Percentiles rank a stretch among this genome's conserved stretches.
Conservation (phyloP, 208 protist species). For the Trypanosoma mega region DNA sequence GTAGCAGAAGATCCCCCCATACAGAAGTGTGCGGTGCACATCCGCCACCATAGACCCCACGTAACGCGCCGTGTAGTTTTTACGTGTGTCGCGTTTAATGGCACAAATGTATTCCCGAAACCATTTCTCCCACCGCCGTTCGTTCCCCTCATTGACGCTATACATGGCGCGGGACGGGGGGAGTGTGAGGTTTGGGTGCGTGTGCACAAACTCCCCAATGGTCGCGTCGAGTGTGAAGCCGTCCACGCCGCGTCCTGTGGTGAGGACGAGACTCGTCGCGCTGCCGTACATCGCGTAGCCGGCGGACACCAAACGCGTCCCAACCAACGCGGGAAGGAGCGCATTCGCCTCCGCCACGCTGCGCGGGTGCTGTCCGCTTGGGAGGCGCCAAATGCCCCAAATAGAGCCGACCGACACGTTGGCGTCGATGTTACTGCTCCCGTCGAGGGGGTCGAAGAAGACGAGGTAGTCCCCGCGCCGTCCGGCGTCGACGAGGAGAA, state of each 20-base stretch:
- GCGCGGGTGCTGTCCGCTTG: slow-evolving; percentile 72
- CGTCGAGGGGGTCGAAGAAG: slow-evolving; percentile 96
- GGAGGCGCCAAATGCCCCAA: slow-evolving; percentile 86
- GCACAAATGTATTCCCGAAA: slow-evolving; percentile 71
- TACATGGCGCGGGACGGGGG: slow-evolving; percentile 93
- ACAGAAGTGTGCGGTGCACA: slow-evolving; percentile 97
- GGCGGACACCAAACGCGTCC: slow-evolving; percentile 73
- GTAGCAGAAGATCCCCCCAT: slow-evolving; percentile 99
- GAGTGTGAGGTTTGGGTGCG: slow-evolving; percentile 93
- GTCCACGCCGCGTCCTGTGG: slow-evolving; percentile 88
- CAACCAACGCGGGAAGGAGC: slow-evolving; percentile 60
- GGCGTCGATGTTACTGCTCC: slow-evolving; percentile 97
- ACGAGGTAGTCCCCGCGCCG: slow-evolving; percentile 89
- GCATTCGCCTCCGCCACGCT: slow-evolving; percentile 78
- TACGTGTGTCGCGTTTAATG: slow-evolving; percentile 65
- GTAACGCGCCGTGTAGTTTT: slow-evolving; percentile 80
- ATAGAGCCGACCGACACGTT: slow-evolving; percentile 96
- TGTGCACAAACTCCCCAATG: slow-evolving; percentile 97
- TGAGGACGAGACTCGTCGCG: slow-evolving; percentile 93
- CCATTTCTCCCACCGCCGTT: slow-evolving; percentile 72
- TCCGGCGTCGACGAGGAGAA: slow-evolving; percentile 61
- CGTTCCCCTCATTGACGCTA: slow-evolving; percentile 97
- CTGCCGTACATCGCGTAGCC: slow-evolving; percentile 96
- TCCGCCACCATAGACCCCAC: slow-evolving; percentile 97
- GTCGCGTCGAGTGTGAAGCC: slow-evolving; percentile 95